phyloP scores from a whole-genome alignment of 768 basidiomycete species.

The Mycena floridula region DNA sequence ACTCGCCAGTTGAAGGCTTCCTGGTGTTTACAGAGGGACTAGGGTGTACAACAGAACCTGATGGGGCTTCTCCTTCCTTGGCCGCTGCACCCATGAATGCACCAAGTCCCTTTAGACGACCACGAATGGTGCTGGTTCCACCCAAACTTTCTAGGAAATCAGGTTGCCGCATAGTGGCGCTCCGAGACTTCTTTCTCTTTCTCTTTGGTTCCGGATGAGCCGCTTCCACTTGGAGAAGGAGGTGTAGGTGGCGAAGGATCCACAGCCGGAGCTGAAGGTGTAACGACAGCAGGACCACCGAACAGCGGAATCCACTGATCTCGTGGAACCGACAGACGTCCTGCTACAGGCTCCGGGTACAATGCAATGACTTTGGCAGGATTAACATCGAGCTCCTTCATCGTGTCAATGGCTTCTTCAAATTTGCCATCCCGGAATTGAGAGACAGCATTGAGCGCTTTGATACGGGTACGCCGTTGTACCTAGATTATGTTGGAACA shows the following conservation, averaged over 20 bases:
- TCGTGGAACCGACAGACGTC: slow-evolving; percentile 62
- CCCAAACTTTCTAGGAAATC: slow-evolving; percentile 27
- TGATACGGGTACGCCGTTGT: slow-evolving; percentile 50
- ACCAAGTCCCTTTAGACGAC: slow-evolving; percentile 43
- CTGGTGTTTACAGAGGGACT: no score
- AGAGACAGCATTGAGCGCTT: slow-evolving; percentile 72
- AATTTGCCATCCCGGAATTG: slow-evolving; percentile 67
- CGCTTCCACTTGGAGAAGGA: slow-evolving; percentile 19
- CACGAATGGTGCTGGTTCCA: slow-evolving; percentile 37
- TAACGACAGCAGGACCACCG: slow-evolving; percentile 56
- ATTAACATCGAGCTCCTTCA: slow-evolving; percentile 84
- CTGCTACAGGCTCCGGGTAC: slow-evolving; percentile 78
- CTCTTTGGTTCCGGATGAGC: slow-evolving; percentile 14
- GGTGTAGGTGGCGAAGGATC: slow-evolving; percentile 23
- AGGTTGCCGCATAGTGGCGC: slow-evolving; percentile 17
- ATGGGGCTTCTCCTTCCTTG: slow-evolving; percentile 63
- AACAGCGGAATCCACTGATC: slow-evolving; percentile 79
- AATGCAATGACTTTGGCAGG: slow-evolving; percentile 91
- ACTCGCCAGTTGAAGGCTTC: no score
- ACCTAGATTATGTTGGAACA: slow-evolving; percentile 30
- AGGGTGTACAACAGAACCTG: no score
- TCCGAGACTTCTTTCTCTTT: slow-evolving; percentile 10
- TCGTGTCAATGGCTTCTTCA: slow-evolving; percentile 77
- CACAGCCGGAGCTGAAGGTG: slow-evolving; percentile 7
- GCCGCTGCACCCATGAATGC: slow-evolving; percentile 34